Conservation (phyloP, 2,329 filamentous ascomycete genomes). For the Aspergillus ruber region DNA sequence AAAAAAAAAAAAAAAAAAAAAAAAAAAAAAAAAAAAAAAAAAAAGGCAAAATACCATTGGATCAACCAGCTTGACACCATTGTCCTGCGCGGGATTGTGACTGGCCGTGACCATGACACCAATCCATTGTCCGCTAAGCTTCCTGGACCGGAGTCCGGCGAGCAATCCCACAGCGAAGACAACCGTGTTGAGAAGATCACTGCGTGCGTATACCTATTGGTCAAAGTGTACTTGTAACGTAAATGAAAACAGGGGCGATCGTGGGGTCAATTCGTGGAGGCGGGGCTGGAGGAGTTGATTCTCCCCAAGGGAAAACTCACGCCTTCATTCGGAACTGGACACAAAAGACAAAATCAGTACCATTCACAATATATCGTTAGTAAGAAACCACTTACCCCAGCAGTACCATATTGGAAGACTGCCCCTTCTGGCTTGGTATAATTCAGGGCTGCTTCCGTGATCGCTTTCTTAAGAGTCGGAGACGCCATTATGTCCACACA, state of each 20-base stretch:
- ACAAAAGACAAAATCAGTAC: slow-evolving; percentile 9
- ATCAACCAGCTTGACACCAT: slow-evolving; percentile 93
- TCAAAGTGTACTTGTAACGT: slow-evolving; percentile 29
- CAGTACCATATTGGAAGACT: slow-evolving; percentile 55
- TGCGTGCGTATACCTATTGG: slow-evolving; percentile 27
- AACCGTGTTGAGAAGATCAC: slow-evolving; percentile 80
- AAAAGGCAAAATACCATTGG: slow-evolving; percentile 58
- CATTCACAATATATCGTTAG: slow-evolving; percentile 1
- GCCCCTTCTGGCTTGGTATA: slow-evolving; percentile 45
- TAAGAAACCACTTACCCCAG: slow-evolving; percentile 45
- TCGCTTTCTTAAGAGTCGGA: slow-evolving; percentile 37
- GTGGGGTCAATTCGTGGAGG: slow-evolving; percentile 25
- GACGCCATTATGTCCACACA: slow-evolving; percentile 35
- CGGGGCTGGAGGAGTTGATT: slow-evolving; percentile 24
- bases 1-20: too few species aligned
- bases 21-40: too few species aligned
- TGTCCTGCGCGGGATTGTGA: slow-evolving; percentile 84
- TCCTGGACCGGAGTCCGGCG: slow-evolving; percentile 80
- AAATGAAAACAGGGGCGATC: slow-evolving; percentile 22
- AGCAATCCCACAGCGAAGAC: slow-evolving; percentile 88
- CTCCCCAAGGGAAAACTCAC: slow-evolving; percentile 39
- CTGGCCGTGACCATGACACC: slow-evolving; percentile 95
- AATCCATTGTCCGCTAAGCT: slow-evolving; percentile 82
- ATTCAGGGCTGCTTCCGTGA: slow-evolving; percentile 42
- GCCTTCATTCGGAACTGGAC: slow-evolving; percentile 63